Base-by-base conservation (phyloP, 2,329 filamentous ascomycete genomes). In the Scedosporium aurantiacum region DNA sequence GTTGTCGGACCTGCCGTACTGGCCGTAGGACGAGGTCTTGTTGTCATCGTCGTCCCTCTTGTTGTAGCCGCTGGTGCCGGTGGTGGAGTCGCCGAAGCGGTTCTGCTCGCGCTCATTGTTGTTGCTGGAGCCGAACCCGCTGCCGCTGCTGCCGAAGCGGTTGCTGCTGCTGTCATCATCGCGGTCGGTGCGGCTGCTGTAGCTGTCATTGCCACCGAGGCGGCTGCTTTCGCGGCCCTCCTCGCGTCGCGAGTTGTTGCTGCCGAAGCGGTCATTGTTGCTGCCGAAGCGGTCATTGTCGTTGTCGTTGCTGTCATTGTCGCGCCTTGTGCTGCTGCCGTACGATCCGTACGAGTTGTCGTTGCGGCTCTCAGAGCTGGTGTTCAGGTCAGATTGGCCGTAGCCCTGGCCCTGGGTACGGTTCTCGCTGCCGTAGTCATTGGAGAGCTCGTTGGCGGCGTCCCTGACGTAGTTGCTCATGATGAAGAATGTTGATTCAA, bases 391-490 rank as follows among this genome's bases (percentile, higher is more conserved):
- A 21, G 47, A n/a, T 8, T 63, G 40, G 21, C 63, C 58, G 57
- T 65, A 60, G 37, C 62, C 32, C 32, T 37, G 32, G 32, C 32
- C 32, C 32, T 37, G 32, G 32, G 32, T 65, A 61, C 64, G 52
- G 58, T 68, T 66, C 60, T 65, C 62, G 63, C 67, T 57, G 50
- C 66, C 68, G 58, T 65, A 32, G 50, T 21, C n/a, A 5, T 54
- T 25, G 50, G 50, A 54, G 50, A 54, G 7, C 50, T 54, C 50
- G 18, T 54, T 18, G 40, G 63, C 60, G 43, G 63, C 63, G 54
- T 69, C 54, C 62, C 66, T 66, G 64, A 65, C 60, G 58, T 69
- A 68, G 60, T 67, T 37, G 32, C 32, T 65, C 69, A 71, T 70
- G 8, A 21, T 64, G 28, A 52, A 32, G 21, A 12, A 16, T 61